Percentiles rank a stretch among this genome's conserved stretches.
Conservation (phyloP, 768 basidiomycete species). For the Suillus occidentalis region DNA sequence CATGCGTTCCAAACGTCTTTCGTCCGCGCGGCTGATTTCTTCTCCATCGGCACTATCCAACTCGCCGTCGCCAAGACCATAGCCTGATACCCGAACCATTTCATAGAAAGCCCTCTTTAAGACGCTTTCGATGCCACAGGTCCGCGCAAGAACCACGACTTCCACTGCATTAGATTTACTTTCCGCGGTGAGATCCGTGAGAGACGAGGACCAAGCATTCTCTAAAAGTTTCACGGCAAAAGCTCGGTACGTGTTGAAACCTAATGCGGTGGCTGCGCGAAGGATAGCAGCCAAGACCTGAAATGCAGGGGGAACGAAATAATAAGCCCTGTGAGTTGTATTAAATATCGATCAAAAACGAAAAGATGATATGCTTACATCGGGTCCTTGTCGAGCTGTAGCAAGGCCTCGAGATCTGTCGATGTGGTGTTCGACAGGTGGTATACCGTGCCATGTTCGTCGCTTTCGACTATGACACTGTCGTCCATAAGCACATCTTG, state of each 20-base stretch:
- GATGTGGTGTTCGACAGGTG: constrained; percentile 4
- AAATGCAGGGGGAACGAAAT: background rate
- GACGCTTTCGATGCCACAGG: constrained; percentile 27
- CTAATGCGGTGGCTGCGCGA: constrained; percentile 35
- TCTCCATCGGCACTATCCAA: background rate
- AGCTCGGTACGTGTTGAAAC: constrained; percentile 28
- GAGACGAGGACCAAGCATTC: constrained; percentile 30
- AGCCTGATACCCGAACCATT: constrained; percentile 4
- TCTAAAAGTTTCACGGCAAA: constrained; percentile 32
- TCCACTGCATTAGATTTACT: constrained; percentile 26
- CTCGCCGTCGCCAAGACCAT: constrained; percentile 10
- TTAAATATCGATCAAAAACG: background rate
- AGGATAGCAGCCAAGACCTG: constrained; percentile 32
- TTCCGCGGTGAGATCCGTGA: constrained; percentile 16
- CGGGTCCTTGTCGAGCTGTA: constrained; percentile 6
- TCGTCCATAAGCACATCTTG: constrained; percentile 18
- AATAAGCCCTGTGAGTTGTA: background rate
- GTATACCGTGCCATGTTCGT: background rate
- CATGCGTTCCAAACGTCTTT: constrained; percentile 4
- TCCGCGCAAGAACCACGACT: constrained; percentile 33
- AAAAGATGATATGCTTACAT: background rate
- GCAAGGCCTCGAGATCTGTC: constrained; percentile 5
- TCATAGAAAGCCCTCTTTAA: constrained; percentile 42
- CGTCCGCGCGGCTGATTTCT: constrained; percentile 9
- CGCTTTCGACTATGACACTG: constrained; percentile 5